These are phyloP conservation scores for Dryas octopetala DNA, from an alignment of 306 rosid genomes.

Conservation along the genomic window DNA sequence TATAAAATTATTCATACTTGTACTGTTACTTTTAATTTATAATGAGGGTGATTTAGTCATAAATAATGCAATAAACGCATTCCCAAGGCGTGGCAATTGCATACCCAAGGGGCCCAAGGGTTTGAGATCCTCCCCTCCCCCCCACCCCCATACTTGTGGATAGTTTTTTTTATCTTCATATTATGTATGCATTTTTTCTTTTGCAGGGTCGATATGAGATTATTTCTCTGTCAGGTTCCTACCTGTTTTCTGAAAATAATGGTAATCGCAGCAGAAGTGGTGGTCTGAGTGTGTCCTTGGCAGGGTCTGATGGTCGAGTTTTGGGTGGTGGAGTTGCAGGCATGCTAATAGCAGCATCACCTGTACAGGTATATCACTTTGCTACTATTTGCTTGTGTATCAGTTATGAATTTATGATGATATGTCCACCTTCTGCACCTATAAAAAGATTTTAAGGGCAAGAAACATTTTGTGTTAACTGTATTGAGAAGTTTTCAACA, in stretches of 20 bases:
- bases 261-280: slow-evolving; percentile 44
- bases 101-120: too few species aligned
- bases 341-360: slow-evolving; percentile 61
- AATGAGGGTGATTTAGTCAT: too few species aligned
- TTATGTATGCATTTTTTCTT: slow-evolving; percentile 7
- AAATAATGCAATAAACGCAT: too few species aligned
- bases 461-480: neutral
- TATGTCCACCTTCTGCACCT: slow-evolving; percentile 8
- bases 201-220: slow-evolving; percentile 78
- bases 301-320: slow-evolving; percentile 61
- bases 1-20: too few species aligned
- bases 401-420: slow-evolving; percentile 2
- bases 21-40: too few species aligned
- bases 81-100: too few species aligned
- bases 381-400: slow-evolving; percentile 11
- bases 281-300: slow-evolving; percentile 52
- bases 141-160: too few species aligned
- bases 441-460: neutral
- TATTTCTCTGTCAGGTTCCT: slow-evolving; percentile 59
- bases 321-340: slow-evolving; percentile 80
- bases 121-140: too few species aligned
- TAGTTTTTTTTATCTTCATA: too few species aligned
- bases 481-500: neutral
- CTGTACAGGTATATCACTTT: slow-evolving; percentile 64
- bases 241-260: slow-evolving; percentile 39